Evolutionary conservation across 176 grass and related monocot species (phyloP).

Genomic region (Lolium rigidum): DNA sequence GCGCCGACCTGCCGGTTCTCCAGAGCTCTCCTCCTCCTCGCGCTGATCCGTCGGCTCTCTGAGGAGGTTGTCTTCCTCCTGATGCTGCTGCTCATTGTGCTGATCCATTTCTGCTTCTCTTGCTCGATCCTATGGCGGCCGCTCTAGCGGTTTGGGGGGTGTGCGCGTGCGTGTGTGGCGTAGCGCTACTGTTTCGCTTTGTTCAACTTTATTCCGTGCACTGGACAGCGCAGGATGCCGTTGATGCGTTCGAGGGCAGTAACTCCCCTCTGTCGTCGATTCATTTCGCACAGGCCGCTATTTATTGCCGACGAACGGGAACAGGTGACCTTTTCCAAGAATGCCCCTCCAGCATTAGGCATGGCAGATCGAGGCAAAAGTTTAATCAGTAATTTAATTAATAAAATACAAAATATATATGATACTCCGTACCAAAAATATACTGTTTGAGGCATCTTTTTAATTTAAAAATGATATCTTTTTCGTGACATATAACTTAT

Average conservation of each 20-base stretch:
- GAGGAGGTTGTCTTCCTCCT: conserved; percentile 6
- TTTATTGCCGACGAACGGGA: conserved; percentile 31
- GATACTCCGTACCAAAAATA: too few relatives aligned
- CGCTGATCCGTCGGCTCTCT: not conserved
- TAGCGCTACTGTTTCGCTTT: conserved; percentile 15
- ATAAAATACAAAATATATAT: too few relatives aligned
- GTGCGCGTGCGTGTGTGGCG: not conserved
- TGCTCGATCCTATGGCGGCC: not conserved
- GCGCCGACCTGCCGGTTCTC: too few relatives aligned
- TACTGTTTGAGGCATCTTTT: too few relatives aligned
- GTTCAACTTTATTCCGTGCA: conserved; percentile 27
- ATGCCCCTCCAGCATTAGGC: not conserved
- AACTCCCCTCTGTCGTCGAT: conserved; percentile 28
- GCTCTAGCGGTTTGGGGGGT: conserved; percentile 10
- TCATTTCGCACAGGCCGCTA: conserved; percentile 11
- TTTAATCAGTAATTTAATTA: too few relatives aligned
- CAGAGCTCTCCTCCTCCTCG: not conserved
- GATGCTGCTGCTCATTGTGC: too few relatives aligned
- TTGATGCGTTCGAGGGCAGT: conserved; percentile 33
- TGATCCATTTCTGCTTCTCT: not conserved
- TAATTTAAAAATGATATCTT: too few relatives aligned
- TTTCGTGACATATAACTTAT: too few relatives aligned
- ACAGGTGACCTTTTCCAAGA: not conserved
- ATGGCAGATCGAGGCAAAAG: too few relatives aligned
- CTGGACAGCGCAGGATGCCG: not conserved